phyloP scores from a whole-genome alignment of 1,284 basidiomycete species.

The Fomitopsis schrenkii region DNA sequence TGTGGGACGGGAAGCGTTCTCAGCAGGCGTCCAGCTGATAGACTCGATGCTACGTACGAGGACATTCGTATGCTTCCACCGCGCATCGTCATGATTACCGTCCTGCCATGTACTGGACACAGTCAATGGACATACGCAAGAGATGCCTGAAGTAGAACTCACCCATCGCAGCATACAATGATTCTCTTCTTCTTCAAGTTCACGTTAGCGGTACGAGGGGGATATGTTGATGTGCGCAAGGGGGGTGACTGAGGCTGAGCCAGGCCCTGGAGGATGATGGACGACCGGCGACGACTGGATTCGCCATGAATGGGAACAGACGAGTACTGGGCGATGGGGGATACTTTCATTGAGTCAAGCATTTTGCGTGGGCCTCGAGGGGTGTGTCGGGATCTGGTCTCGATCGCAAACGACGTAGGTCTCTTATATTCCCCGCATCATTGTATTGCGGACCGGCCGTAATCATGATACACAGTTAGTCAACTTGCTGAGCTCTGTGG shows the following conservation, averaged over 20 bases:
- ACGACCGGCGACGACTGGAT: background rate
- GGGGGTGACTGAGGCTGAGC: background rate
- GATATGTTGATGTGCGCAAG: background rate
- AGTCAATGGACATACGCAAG: background rate
- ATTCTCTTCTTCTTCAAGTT: constrained; percentile 54
- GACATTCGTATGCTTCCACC: constrained; percentile 60
- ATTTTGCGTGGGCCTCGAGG: background rate
- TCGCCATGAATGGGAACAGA: background rate
- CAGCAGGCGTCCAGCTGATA: background rate
- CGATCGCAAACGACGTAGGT: background rate
- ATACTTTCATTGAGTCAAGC: background rate
- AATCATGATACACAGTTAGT: background rate
- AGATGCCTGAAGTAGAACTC: constrained; percentile 14
- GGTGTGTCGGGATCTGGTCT: background rate
- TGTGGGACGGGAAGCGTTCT: constrained; percentile 13
- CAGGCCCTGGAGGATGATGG: background rate
- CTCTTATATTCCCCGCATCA: background rate
- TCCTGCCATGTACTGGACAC: constrained; percentile 36
- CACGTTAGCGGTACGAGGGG: background rate
- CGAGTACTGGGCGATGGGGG: background rate
- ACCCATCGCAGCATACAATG: constrained; percentile 72
- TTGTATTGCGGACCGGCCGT: background rate
- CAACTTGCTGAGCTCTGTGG: background rate
- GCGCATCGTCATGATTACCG: constrained; percentile 40
- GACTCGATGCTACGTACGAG: constrained; percentile 36